Percentiles rank a stretch among this genome's conserved stretches.
Evolutionary conservation across 768 basidiomycete genomes (phyloP).

Genomic region (Cytidiella melzeri): DNA sequence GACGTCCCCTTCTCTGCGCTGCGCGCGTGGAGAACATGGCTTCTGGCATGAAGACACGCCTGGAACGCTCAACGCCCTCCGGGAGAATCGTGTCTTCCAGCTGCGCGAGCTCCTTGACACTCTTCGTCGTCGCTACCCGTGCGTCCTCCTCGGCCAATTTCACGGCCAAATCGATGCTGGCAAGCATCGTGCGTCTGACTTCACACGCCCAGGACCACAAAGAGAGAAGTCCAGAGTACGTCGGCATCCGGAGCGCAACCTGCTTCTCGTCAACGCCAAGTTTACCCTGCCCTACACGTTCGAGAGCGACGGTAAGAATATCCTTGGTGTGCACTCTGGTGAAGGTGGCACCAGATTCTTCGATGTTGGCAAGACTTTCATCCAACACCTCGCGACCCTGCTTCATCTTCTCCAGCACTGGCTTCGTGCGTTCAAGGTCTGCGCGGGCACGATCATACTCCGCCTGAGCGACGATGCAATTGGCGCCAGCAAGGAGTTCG

Average conservation of each 20-base stretch:
- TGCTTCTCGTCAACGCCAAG: constrained; percentile 46
- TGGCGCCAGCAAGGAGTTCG: constrained; percentile 79
- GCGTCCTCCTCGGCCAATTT: constrained; percentile 80
- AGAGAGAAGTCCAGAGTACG: constrained; percentile 76
- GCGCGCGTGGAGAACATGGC: constrained; percentile 83
- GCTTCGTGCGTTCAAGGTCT: constrained; percentile 64
- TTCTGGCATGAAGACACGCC: constrained; percentile 90
- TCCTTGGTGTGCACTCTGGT: constrained; percentile 50
- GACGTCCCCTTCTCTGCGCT: constrained; percentile 24
- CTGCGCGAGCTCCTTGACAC: constrained; percentile 59
- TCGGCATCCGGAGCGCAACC: constrained; percentile 47
- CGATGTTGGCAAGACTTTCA: constrained; percentile 68
- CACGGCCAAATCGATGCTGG: constrained; percentile 76
- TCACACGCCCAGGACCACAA: constrained; percentile 85
- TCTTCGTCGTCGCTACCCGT: constrained; percentile 52
- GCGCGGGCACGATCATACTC: constrained; percentile 69
- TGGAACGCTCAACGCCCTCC: constrained; percentile 70
- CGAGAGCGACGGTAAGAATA: constrained; percentile 62
- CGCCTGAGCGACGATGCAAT: constrained; percentile 76
- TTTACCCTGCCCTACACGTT: constrained; percentile 70
- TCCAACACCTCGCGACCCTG: constrained; percentile 67
- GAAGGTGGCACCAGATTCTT: constrained; percentile 62
- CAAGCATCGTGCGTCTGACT: constrained; percentile 70
- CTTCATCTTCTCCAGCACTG: constrained; percentile 87
- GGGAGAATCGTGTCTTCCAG: constrained; percentile 78